Evolutionary conservation across 75 land plant genomes (phyloP), one percentile per base, ranked within the genome.

Genomic region (Ceratopteris richardii): DNA sequence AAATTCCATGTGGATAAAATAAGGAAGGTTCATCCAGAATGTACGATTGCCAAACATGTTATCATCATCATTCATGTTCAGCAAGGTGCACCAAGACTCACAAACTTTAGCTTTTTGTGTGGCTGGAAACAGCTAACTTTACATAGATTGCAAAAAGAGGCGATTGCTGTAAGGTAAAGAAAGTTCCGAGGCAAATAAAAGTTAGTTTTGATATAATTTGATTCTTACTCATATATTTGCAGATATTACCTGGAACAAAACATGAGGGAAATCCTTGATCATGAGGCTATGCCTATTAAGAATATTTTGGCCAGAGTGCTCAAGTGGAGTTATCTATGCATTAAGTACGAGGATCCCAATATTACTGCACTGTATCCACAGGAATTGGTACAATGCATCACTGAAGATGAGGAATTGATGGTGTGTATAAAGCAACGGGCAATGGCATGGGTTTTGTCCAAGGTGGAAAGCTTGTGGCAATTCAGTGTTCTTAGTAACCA

Each of bases 321-420:
- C 2, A 66, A 47, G n/a, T 66, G 68, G 68, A 66, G 68, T 54
- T 66, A 54, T 23, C 59, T 66, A 39, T 66, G 68, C 50, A 66
- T 66, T 6, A 55, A 66, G 36, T 66, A 66, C 44, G 58, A 58
- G 1, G 44, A 54, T 14, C 16, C 27, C 29, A 33, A 40, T 29
- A 30, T 56, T 46, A 13, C 68, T 18, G 60, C 60, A 27, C 17
- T 23, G 23, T 66, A 66, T 26, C 44, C 60, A 48, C 68, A 66
- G 46, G 31, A 66, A 19, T 29, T 57, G 59, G 68, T 66, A 31
- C 68, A 56, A 54, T 40, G 46, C 44, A 66, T 66, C 2, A 56
- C 60, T 17, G 50, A 41, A 31, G 68, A 66, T 23, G 28, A 28
- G 21, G 30, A 41, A 19, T 47, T 66, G 21, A 54, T 44, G 58